phyloP scores from a whole-genome alignment of 129 eudicot genomes.

The Flaveria trinervia region DNA sequence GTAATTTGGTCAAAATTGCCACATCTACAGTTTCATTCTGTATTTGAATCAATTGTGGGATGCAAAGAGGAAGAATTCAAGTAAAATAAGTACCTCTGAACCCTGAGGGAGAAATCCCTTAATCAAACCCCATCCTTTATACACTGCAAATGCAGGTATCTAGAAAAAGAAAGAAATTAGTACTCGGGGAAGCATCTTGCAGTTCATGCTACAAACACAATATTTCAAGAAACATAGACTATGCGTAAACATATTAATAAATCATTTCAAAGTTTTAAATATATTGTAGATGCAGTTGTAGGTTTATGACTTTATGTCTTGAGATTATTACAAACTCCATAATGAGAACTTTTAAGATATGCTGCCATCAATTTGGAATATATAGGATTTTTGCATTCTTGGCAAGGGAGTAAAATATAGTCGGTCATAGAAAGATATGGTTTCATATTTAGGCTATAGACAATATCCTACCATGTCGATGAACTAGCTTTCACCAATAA shows the following conservation, averaged over 20 bases:
- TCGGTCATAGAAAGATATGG: not conserved
- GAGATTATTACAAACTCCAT: not conserved
- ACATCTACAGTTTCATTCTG: not conserved
- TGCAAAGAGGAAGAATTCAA: not conserved
- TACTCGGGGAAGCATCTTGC: not conserved
- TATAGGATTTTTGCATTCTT: not conserved
- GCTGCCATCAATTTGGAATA: not conserved
- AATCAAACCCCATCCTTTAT: constrained; percentile 69
- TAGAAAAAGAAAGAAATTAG: constrained; percentile 22
- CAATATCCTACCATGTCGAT: not conserved
- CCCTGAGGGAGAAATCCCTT: constrained; percentile 79
- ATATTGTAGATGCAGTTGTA: not conserved
- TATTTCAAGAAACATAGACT: not conserved
- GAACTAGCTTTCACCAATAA: not conserved
- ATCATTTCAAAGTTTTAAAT: not conserved
- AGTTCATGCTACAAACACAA: not conserved
- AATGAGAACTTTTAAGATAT: not conserved
- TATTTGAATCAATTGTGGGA: not conserved
- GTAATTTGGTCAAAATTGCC: not conserved
- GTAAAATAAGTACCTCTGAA: constrained; percentile 55
- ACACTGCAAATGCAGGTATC: constrained; percentile 93
- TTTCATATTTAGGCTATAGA: constrained; percentile 1
- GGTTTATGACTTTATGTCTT: not conserved
- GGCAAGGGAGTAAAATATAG: not conserved
- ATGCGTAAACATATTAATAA: not conserved